Percentiles rank a stretch among this genome's conserved stretches.
Evolutionary conservation across 768 basidiomycete genomes (phyloP).

Genomic region (Wakefieldia striispora): DNA sequence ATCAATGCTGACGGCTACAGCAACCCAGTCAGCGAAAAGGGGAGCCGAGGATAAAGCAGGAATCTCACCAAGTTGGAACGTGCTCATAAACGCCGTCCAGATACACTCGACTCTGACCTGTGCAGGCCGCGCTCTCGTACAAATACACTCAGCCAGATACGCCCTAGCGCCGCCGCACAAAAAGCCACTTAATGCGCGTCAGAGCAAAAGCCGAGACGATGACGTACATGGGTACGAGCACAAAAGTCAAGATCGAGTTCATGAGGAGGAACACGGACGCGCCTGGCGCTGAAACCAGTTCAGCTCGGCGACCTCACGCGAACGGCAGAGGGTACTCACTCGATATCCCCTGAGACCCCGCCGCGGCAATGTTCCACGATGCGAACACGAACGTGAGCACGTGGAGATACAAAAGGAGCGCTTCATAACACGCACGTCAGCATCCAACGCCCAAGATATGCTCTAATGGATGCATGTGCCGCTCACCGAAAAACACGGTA

Average conservation of each 20-base stretch:
- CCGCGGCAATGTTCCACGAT: conserved; percentile 52
- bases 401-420: conserved; percentile 49
- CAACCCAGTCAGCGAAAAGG: background rate
- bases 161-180: conserved; percentile 16
- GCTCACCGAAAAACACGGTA: conserved; percentile 56
- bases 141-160: conserved; percentile 35
- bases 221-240: conserved; percentile 33
- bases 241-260: conserved; percentile 38
- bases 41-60: background rate
- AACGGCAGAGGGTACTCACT: conserved; percentile 30
- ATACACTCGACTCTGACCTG: conserved; percentile 50
- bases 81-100: conserved; percentile 51
- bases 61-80: conserved; percentile 51
- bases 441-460: background rate
- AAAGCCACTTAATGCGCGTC: background rate
- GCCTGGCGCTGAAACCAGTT: conserved; percentile 37
- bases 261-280: conserved; percentile 50
- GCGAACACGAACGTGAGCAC: conserved; percentile 54
- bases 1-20: conserved; percentile 47
- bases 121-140: conserved; percentile 38
- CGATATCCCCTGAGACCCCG: conserved; percentile 32
- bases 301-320: background rate
- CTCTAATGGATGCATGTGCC: background rate
- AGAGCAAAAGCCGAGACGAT: background rate
- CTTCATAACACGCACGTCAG: conserved; percentile 14